Evolutionary conservation across 2,329 filamentous ascomycete genomes (phyloP).

Genomic region (Ceratocystis ficicola): DNA sequence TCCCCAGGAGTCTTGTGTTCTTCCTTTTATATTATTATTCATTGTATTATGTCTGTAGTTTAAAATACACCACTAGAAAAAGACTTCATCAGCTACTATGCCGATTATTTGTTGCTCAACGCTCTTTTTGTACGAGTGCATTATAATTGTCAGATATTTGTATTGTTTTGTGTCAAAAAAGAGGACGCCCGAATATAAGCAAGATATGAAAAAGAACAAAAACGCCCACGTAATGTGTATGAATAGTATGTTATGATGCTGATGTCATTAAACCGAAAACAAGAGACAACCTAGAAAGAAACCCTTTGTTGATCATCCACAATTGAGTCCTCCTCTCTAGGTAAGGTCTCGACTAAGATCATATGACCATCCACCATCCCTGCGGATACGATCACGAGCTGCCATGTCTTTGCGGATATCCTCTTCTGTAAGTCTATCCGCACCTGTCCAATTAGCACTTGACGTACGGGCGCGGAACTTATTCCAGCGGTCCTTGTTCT

Average conservation of each 20-base stretch:
- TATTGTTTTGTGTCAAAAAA: neutral
- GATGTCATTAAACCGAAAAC: neutral
- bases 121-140: neutral
- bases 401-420: constrained; percentile 72
- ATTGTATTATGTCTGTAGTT: neutral
- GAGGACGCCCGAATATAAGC: neutral
- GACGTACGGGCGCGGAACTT: constrained; percentile 85
- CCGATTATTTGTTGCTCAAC: neutral
- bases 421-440: constrained; percentile 73
- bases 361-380: constrained; percentile 78
- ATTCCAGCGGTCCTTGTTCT: constrained; percentile 72
- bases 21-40: neutral
- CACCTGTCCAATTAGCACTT: constrained; percentile 83
- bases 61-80: neutral
- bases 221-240: neutral
- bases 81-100: too few relatives aligned
- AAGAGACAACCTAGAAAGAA: neutral
- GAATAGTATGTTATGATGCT: neutral
- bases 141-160: neutral
- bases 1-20: constrained; percentile 1
- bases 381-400: constrained; percentile 63
- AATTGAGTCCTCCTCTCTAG: constrained; percentile 25
- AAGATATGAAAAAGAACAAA: neutral
- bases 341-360: constrained; percentile 41
- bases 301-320: neutral